Conservation (phyloP, 1,139 yeast genomes). For the Pichia sp. region DNA sequence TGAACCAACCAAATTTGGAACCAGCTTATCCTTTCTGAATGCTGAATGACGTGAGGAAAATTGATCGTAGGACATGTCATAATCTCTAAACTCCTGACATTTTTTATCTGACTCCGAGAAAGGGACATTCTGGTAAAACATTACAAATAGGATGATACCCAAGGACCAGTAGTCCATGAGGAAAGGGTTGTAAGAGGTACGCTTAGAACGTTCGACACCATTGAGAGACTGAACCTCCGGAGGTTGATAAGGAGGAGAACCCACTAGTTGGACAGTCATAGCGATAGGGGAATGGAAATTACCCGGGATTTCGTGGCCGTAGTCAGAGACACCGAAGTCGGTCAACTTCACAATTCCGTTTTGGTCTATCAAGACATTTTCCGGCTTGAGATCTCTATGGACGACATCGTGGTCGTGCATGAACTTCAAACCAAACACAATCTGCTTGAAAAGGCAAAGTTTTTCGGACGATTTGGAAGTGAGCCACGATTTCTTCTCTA, state of each 20-base stretch:
- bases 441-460: conserved; percentile 60
- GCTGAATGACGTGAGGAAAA: conserved; percentile 43
- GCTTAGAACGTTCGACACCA: conserved; percentile 38
- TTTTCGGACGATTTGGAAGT: conserved; percentile 42
- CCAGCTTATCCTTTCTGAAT: conserved; percentile 48
- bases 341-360: conserved; percentile 68
- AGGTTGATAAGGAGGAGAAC: conserved; percentile 78
- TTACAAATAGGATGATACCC: conserved; percentile 62
- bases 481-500: conserved; percentile 46
- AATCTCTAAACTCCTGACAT: conserved; percentile 54
- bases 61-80: conserved; percentile 51
- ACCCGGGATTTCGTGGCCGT: conserved; percentile 54
- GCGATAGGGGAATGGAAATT: conserved; percentile 52
- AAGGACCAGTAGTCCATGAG: conserved; percentile 73
- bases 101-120: conserved; percentile 46
- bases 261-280: conserved; percentile 54
- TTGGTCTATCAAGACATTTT: conserved; percentile 52
- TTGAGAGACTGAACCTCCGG: conserved; percentile 69
- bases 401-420: conserved; percentile 58
- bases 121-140: conserved; percentile 58
- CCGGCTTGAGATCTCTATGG: conserved; percentile 68
- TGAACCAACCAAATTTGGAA: conserved; percentile 13
- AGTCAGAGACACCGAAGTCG: conserved; percentile 74
- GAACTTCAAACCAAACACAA: conserved; percentile 49
- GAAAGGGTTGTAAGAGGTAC: conserved; percentile 60